These are phyloP conservation scores for Millerozyma miso DNA, from an alignment of 805 yeast species.

Conservation along the genomic window DNA sequence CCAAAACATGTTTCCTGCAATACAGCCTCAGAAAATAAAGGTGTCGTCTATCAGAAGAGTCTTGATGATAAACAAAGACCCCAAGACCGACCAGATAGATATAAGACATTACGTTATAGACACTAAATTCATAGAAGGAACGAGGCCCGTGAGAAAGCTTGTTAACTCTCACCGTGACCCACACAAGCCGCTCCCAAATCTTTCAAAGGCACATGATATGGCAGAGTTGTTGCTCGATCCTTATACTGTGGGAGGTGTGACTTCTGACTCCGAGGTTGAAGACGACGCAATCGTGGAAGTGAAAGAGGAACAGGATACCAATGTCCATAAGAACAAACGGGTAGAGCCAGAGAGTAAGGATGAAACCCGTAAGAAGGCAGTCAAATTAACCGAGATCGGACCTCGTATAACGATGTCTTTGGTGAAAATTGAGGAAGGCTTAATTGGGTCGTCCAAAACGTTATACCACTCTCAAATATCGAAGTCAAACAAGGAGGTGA, in stretches of 20 bases:
- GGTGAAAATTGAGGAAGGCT: conserved; percentile 86
- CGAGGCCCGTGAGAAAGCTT: conserved; percentile 66
- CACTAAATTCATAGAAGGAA: conserved; percentile 78
- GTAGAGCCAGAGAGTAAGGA: conserved; percentile 17
- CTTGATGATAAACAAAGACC: conserved; percentile 70
- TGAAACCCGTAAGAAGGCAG: conserved; percentile 65
- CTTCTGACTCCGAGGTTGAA: conserved; percentile 91
- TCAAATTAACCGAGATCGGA: conserved; percentile 88
- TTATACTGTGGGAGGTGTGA: conserved; percentile 72
- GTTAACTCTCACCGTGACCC: conserved; percentile 57
- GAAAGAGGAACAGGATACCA: conserved; percentile 18
- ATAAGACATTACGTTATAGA: conserved; percentile 87
- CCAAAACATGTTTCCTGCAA: conserved; percentile 94
- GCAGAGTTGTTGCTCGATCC: conserved; percentile 82
- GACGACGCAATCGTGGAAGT: conserved; percentile 81
- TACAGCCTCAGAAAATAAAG: conserved; percentile 77
- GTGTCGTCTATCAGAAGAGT: conserved; percentile 78
- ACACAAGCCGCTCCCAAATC: conserved; percentile 65
- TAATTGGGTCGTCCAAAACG: conserved; percentile 80
- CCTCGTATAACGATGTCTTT: conserved; percentile 78
- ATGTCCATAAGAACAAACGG: conserved; percentile 15
- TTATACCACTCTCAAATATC: conserved; percentile 70
- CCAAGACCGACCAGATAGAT: conserved; percentile 69
- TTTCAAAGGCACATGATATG: conserved; percentile 65
- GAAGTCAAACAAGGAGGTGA: conserved; percentile 60